These are phyloP conservation scores for Globomyces sp. DNA, from an alignment of 371 early-diverging fungal genomes.

Conservation along the genomic window DNA sequence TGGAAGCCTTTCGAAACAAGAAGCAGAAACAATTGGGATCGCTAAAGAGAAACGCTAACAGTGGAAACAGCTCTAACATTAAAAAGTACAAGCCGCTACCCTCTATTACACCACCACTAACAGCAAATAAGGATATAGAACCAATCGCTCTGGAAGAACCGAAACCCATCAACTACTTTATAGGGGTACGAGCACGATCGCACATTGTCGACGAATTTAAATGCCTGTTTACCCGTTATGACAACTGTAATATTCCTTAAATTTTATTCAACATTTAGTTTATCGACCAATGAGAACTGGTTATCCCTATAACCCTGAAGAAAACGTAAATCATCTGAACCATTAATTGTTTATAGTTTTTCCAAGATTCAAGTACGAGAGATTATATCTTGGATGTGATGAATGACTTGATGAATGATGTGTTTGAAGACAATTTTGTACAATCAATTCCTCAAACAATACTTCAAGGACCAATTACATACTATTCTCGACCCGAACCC, in stretches of 20 bases:
- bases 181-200: constrained; percentile 22
- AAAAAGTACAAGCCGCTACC: constrained; percentile 35
- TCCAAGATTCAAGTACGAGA: not conserved
- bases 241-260: not conserved
- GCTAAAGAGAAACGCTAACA: not conserved
- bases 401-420: constrained; percentile 30
- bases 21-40: not conserved
- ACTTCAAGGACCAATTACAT: constrained; percentile 28
- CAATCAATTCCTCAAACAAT: constrained; percentile 25
- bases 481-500: constrained; percentile 25
- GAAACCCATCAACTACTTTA: constrained; percentile 5
- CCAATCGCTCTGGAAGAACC: constrained; percentile 19
- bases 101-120: constrained; percentile 18
- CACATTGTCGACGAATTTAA: constrained; percentile 34
- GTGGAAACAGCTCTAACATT: not conserved
- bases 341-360: too few species aligned
- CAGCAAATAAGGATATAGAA: not conserved
- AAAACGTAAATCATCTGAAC: not conserved
- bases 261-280: not conserved
- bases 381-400: constrained; percentile 2
- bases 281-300: not conserved
- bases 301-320: not conserved
- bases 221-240: constrained; percentile 15
- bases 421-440: constrained; percentile 36
- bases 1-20: not conserved